Evolutionary conservation across 2,329 filamentous ascomycete species (phyloP).

Genomic region (Fusarium circinatum): DNA sequence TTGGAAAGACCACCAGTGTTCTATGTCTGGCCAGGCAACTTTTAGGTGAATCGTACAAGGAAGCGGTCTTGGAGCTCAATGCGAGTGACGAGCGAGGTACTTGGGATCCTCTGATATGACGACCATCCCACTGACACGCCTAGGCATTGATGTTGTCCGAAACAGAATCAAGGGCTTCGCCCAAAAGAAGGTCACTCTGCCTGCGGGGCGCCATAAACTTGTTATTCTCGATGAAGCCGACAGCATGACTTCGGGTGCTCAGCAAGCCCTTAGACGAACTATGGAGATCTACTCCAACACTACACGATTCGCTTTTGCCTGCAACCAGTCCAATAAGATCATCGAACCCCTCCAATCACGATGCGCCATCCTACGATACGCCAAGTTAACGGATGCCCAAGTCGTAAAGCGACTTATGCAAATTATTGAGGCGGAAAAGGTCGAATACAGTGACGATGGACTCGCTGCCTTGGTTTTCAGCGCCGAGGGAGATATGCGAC

Average conservation of each 20-base stretch:
- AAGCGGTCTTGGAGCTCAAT: constrained; percentile 95
- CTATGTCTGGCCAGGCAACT: constrained; percentile 92
- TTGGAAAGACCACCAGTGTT: constrained; percentile 97
- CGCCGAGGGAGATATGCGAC: constrained; percentile 97
- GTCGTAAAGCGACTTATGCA: constrained; percentile 91
- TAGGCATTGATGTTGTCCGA: constrained; percentile 94
- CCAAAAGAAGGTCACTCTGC: constrained; percentile 97
- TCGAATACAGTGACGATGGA: constrained; percentile 91
- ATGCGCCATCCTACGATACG: constrained; percentile 94
- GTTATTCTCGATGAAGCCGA: constrained; percentile 98
- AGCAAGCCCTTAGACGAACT: constrained; percentile 92
- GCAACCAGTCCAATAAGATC: constrained; percentile 99
- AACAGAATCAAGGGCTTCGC: constrained; percentile 99
- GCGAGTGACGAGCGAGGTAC: constrained; percentile 91
- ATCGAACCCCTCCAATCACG: constrained; percentile 98
- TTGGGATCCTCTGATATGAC: background rate
- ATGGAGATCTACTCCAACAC: constrained; percentile 99
- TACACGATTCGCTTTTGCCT: constrained; percentile 96
- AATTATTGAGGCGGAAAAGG: constrained; percentile 91
- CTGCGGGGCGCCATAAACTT: constrained; percentile 89
- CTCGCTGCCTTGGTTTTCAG: constrained; percentile 96
- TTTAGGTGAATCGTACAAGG: constrained; percentile 93
- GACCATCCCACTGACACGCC: background rate
- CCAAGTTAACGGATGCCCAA: constrained; percentile 90
- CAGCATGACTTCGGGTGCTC: constrained; percentile 96